Percentiles rank a stretch among this genome's conserved stretches.
Evolutionary conservation across 2,329 filamentous ascomycete species (phyloP).

Genomic region (Talaromyces atroroseus): DNA sequence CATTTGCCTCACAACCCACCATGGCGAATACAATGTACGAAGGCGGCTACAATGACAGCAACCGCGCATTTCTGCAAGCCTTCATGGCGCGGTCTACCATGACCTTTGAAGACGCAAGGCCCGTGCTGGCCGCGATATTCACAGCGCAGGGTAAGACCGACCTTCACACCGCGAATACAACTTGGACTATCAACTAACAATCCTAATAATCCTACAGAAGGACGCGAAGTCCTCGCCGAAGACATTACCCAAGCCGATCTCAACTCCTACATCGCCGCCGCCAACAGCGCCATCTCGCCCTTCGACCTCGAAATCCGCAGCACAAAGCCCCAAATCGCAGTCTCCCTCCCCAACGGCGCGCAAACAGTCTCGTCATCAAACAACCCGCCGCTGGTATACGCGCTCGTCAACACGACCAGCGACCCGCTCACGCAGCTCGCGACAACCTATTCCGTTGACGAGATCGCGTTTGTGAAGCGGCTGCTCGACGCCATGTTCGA

Average conservation of each 20-base stretch:
- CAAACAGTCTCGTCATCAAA: background rate
- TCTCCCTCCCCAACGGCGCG: constrained; percentile 37
- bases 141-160: constrained; percentile 49
- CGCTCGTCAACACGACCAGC: constrained; percentile 80
- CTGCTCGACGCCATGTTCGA: constrained; percentile 90
- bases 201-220: constrained; percentile 27
- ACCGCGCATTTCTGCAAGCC: constrained; percentile 86
- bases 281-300: constrained; percentile 66
- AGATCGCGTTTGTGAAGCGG: constrained; percentile 84
- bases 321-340: constrained; percentile 22
- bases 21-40: constrained; percentile 15
- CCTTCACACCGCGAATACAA: background rate
- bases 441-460: constrained; percentile 72
- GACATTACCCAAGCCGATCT: constrained; percentile 67
- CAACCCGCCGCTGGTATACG: constrained; percentile 59
- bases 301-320: constrained; percentile 87
- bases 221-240: constrained; percentile 47
- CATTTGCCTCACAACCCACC: too few relatives aligned
- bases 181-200: background rate
- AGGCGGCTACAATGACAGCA: constrained; percentile 54
- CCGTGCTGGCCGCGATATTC: constrained; percentile 70
- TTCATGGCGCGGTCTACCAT: constrained; percentile 73
- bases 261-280: constrained; percentile 60
- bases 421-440: constrained; percentile 83
- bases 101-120: constrained; percentile 67